These are phyloP conservation scores for Takakia lepidozioides DNA, from an alignment of 225 moss, liverwort and hornwort species.

Conservation along the genomic window DNA sequence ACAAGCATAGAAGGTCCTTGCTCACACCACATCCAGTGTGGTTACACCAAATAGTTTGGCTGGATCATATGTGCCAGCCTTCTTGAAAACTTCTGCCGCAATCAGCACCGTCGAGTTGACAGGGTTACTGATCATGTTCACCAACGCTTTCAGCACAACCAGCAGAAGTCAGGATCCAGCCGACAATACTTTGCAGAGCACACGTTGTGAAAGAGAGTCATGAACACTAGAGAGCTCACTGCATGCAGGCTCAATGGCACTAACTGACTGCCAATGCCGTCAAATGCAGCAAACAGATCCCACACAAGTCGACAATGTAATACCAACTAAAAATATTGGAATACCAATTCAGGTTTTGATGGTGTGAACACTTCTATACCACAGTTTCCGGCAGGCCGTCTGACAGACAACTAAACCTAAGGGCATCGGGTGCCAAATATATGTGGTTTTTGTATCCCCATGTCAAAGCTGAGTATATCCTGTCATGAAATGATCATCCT, in stretches of 20 bases:
- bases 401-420: not conserved
- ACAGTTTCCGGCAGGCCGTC: not conserved
- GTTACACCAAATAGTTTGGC: conserved; percentile 71
- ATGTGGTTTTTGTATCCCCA: too few species aligned
- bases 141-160: conserved; percentile 36
- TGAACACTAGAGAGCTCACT: not conserved
- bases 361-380: not conserved
- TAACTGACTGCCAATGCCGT: not conserved
- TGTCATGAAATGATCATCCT: not conserved
- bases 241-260: not conserved
- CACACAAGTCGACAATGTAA: too few species aligned
- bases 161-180: conserved; percentile 8
- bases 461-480: too few species aligned
- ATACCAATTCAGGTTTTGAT: too few species aligned
- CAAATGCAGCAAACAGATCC: too few species aligned
- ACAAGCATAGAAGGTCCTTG: conserved; percentile 56
- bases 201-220: conserved; percentile 6
- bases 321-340: too few species aligned
- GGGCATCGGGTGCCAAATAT: not conserved
- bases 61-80: conserved; percentile 46
- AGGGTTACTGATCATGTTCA: conserved; percentile 78
- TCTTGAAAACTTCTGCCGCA: conserved; percentile 60
- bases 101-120: conserved; percentile 75
- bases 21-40: conserved; percentile 61
- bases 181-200: too few species aligned